These are phyloP conservation scores for Prinsepia uniflora DNA, from an alignment of 306 rosid species.

Conservation along the genomic window DNA sequence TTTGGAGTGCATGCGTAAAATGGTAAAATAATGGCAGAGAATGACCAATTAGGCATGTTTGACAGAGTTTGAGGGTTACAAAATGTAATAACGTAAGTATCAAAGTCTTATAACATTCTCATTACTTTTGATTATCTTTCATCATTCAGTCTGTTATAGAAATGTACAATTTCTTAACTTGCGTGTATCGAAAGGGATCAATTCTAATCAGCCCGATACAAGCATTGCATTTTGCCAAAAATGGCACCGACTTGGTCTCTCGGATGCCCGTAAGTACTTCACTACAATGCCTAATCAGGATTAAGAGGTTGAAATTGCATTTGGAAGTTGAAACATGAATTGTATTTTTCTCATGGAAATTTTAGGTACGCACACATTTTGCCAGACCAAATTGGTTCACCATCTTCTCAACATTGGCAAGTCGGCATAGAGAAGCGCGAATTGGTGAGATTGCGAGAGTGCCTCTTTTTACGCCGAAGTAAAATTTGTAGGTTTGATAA, in stretches of 20 bases:
- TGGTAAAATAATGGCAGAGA: too few relatives aligned
- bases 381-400: conserved; percentile 69
- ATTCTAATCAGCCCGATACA: conserved; percentile 65
- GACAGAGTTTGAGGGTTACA: too few relatives aligned
- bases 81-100: too few relatives aligned
- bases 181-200: conserved; percentile 65
- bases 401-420: conserved; percentile 70
- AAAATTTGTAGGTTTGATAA: too few relatives aligned
- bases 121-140: conserved; percentile 15
- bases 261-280: conserved; percentile 53
- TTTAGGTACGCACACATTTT: conserved; percentile 74
- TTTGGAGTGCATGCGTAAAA: too few relatives aligned
- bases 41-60: too few relatives aligned
- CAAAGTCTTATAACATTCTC: conserved; percentile 1
- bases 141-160: conserved; percentile 50
- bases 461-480: too few relatives aligned
- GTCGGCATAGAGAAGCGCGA: conserved; percentile 57
- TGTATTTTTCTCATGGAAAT: conserved; percentile 12
- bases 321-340: too few relatives aligned
- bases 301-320: not conserved
- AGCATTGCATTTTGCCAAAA: conserved; percentile 57
- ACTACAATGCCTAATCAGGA: not conserved
- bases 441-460: conserved; percentile 54
- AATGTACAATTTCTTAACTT: conserved; percentile 78
- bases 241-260: conserved; percentile 69